phyloP scores from a whole-genome alignment of 139 green algal species.

The Volvox reticuliferus region DNA sequence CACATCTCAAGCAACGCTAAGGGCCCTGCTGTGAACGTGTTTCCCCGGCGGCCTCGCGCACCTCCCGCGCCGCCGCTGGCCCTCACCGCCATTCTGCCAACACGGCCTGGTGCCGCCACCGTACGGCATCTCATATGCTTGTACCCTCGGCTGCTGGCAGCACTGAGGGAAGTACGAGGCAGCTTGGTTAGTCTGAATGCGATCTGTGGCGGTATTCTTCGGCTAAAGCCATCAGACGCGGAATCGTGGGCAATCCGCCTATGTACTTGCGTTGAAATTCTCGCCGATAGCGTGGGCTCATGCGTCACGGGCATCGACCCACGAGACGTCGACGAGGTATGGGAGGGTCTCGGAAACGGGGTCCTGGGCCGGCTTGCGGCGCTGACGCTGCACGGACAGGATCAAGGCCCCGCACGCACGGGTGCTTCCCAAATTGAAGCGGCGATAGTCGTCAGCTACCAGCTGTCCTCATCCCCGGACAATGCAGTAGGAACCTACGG shows the following conservation, averaged over 20 bases:
- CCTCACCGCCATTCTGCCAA: conserved; percentile 16
- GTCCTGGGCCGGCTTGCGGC: not conserved
- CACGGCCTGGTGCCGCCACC: conserved; percentile 5
- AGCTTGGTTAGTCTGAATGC: not conserved
- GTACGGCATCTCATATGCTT: not conserved
- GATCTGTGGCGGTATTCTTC: not conserved
- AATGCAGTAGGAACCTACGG: not conserved
- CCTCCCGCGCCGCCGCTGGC: not conserved
- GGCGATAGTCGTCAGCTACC: too few relatives aligned
- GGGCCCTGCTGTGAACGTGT: not conserved
- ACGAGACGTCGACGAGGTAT: conserved; percentile 27
- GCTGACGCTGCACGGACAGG: not conserved
- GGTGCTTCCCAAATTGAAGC: too few relatives aligned
- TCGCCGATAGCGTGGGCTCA: not conserved
- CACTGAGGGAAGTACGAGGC: not conserved
- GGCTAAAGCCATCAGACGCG: not conserved
- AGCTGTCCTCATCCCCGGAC: too few relatives aligned
- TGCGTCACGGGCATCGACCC: not conserved
- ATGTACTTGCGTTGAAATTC: conserved; percentile 1
- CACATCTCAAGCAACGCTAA: not conserved
- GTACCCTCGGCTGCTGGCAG: not conserved
- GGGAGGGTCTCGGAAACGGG: not conserved
- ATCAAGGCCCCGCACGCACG: not conserved
- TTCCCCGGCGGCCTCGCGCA: not conserved
- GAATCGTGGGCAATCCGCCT: not conserved